Conservation (phyloP, 2,329 filamentous ascomycete species). For the Alternaria brassicae region DNA sequence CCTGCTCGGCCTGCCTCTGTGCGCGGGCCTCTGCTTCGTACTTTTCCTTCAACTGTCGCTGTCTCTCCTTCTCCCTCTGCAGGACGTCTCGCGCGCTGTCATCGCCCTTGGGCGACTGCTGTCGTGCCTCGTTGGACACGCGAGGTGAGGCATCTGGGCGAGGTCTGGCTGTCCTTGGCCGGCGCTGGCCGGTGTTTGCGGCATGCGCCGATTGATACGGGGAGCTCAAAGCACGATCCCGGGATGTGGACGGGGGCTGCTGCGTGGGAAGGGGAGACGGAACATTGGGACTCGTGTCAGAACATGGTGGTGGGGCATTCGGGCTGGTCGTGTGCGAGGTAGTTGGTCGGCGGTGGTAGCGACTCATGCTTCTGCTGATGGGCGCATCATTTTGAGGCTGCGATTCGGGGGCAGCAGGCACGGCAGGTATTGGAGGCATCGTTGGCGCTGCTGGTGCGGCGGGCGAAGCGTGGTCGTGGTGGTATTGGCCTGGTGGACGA, state of each 20-base stretch:
- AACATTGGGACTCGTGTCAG: conserved; percentile 29
- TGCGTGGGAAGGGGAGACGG: conserved; percentile 19
- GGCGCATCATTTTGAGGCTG: conserved; percentile 28
- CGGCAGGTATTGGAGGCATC: conserved; percentile 27
- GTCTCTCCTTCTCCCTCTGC: conserved; percentile 41
- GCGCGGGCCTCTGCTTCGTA: conserved; percentile 45
- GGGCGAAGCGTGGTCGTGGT: conserved; percentile 24
- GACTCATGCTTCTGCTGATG: conserved; percentile 50
- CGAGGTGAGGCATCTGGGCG: conserved; percentile 28
- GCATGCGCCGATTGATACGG: conserved; percentile 29
- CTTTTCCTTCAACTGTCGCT: conserved; percentile 39
- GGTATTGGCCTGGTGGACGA: conserved; percentile 13
- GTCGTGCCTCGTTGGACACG: conserved; percentile 23
- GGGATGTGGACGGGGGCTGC: conserved; percentile 23
- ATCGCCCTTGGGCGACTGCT: conserved; percentile 33
- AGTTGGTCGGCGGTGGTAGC: conserved; percentile 49
- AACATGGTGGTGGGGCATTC: conserved; percentile 31
- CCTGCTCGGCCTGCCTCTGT: conserved; percentile 39
- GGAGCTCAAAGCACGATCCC: conserved; percentile 40
- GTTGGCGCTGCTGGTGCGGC: conserved; percentile 15
- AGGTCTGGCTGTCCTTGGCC: conserved; percentile 35
- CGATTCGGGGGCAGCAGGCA: conserved; percentile 36
- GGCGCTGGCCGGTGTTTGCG: conserved; percentile 33
- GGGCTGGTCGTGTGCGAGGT: conserved; percentile 36
- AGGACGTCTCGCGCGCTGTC: conserved; percentile 45